Evolutionary conservation across 2,329 filamentous ascomycete species (phyloP).

Genomic region (Arthroderma sp.): DNA sequence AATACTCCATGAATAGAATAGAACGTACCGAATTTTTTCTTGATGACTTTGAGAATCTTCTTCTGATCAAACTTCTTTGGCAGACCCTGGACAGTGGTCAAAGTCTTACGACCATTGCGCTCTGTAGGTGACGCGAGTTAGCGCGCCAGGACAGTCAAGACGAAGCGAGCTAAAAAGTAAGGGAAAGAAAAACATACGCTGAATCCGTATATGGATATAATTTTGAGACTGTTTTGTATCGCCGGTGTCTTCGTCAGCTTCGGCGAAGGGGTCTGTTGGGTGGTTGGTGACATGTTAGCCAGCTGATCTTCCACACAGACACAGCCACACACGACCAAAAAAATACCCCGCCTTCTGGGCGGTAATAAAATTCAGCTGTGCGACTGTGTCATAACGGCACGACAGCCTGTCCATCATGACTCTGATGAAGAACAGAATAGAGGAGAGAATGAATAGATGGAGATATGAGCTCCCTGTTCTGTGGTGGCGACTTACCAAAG

Average conservation of each 20-base stretch:
- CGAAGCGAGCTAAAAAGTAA: constrained; percentile 1
- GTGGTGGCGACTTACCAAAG: constrained; percentile 54
- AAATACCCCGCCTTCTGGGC: constrained; percentile 23
- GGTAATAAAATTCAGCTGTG: too few relatives aligned
- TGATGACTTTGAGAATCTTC: constrained; percentile 99
- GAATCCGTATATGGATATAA: constrained; percentile 99
- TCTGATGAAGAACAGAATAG: neutral
- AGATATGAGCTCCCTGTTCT: neutral
- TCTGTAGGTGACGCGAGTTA: constrained; percentile 43
- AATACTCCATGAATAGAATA: neutral
- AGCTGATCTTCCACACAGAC: constrained; percentile 15
- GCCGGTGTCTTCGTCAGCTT: constrained; percentile 99
- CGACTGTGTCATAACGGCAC: too few relatives aligned
- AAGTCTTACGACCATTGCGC: constrained; percentile 99
- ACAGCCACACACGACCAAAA: constrained; percentile 12
- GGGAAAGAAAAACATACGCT: constrained; percentile 54
- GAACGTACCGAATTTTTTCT: constrained; percentile 87
- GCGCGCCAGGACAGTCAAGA: constrained; percentile 8
- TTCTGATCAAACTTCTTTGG: constrained; percentile 99
- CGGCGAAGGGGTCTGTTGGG: constrained; percentile 95
- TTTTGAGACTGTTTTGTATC: constrained; percentile 91
- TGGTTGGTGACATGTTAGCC: too few relatives aligned
- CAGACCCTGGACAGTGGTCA: constrained; percentile 98
- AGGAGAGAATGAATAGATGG: constrained; percentile 1
- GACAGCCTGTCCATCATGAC: too few relatives aligned